phyloP scores from a whole-genome alignment of 441 rosid species.

The Omphalea diandra region DNA sequence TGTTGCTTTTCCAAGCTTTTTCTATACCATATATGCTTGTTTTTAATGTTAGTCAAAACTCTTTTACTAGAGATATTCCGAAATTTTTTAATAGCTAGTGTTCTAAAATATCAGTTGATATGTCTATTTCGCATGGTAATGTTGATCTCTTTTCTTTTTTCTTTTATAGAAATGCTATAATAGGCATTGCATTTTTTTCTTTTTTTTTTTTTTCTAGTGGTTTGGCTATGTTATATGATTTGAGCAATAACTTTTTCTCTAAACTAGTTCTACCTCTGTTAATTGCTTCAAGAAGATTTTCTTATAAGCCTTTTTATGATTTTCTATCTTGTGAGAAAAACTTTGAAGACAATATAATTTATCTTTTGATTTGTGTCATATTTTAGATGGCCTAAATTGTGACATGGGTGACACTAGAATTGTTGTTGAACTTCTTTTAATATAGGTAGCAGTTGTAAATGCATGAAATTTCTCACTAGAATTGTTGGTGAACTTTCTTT shows the following conservation, averaged over 20 bases:
- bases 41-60: slow-evolving; percentile 40
- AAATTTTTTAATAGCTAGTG: slow-evolving; percentile 30
- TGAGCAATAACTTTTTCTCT: slow-evolving; percentile 35
- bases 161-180: slow-evolving; percentile 32
- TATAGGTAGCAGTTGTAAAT: no score
- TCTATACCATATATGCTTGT: slow-evolving; percentile 42
- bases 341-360: no score
- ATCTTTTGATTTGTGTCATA: no score
- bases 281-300: no score
- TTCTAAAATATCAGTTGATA: slow-evolving; percentile 12
- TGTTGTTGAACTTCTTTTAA: no score
- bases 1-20: slow-evolving; percentile 31
- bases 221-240: slow-evolving; percentile 39
- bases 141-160: slow-evolving; percentile 31
- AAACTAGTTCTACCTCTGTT: slow-evolving; percentile 38
- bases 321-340: no score
- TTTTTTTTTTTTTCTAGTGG: slow-evolving; percentile 24
- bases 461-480: no score
- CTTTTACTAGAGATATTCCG: slow-evolving; percentile 37
- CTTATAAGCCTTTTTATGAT: no score
- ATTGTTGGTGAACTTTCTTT: no score
- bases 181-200: slow-evolving; percentile 17
- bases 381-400: no score
- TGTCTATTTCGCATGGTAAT: slow-evolving; percentile 15
- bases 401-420: no score